Evolutionary conservation across 805 yeast species (phyloP), one percentile per base, ranked within the genome.

Genomic region (Pichia kluyveri): DNA sequence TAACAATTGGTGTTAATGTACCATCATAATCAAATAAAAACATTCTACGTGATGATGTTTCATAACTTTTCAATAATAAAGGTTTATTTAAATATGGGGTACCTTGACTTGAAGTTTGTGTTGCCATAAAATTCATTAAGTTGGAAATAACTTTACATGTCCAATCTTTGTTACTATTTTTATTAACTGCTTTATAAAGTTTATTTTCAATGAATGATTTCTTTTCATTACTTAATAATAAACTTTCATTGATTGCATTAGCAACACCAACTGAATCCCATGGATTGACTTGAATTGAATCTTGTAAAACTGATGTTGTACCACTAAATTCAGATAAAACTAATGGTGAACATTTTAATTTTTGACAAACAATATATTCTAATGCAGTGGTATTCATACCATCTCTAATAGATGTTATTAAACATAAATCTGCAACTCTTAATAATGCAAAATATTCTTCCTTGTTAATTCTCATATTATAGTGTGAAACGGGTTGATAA

Each of bases 201-300:
- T 73, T 75, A 12, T 61, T 56, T 58, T 83, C 84, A 42, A 79
- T 63, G 5, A 57, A 60, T 3, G 57, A 54, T 52, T 76, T 78
- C 12, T 72, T 71, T 9, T 68, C 74, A 4, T 64, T 63, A 1
- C 79, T 57, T 79, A 86, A 72, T 23, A 63, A 56, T 19, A 93
- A 72, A 44, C 89, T 76, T 44, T 77, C 79, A 61, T 89, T 72
- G 48, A 95, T 84, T 8, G 89, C 76, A 57, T 80, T 84, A 1
- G 99, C 91, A 37, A 91, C 91, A 2, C 96, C 96, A 27, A 87
- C 91, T 0, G 95, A 75, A 67, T 93, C 98, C 96, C 97, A 93
- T 8, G 99, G 99, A 57, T 93, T 93, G 36, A 93, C 93, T 54
- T 84, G 77, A 44, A 86, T 73, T 0, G 96, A 86, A 51, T 83